Evolutionary conservation across 2,329 filamentous ascomycete genomes (phyloP).

Genomic region (Uncinocarpus reesii): DNA sequence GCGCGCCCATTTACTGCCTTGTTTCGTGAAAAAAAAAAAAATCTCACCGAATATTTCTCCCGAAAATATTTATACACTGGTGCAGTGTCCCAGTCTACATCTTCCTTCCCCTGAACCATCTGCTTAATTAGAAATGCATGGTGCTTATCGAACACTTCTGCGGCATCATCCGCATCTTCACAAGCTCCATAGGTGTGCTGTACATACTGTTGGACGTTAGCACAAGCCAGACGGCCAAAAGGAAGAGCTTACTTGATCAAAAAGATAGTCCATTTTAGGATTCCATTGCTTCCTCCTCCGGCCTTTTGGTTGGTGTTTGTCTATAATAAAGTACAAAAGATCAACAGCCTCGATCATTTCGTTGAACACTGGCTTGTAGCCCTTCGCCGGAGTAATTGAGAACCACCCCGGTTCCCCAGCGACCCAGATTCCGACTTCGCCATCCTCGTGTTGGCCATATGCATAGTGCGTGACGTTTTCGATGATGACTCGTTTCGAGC

Average conservation of each 20-base stretch:
- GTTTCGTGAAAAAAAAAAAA: neutral
- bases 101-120: constrained; percentile 39
- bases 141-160: constrained; percentile 38
- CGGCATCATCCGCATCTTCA: constrained; percentile 38
- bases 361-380: constrained; percentile 45
- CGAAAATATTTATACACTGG: constrained; percentile 37
- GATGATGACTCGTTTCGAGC: constrained; percentile 37
- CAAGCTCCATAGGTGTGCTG: constrained; percentile 34
- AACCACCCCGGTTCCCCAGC: constrained; percentile 55
- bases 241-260: constrained; percentile 30
- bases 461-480: constrained; percentile 42
- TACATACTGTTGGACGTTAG: constrained; percentile 28
- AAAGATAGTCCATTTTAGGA: constrained; percentile 31
- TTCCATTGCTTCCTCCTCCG: constrained; percentile 27
- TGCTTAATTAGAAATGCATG: constrained; percentile 38
- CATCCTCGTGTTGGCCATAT: constrained; percentile 45
- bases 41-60: constrained; percentile 34
- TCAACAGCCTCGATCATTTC: constrained; percentile 51
- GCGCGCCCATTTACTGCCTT: neutral
- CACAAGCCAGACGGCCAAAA: neutral
- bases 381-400: constrained; percentile 44
- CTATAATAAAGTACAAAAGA: constrained; percentile 52
- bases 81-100: constrained; percentile 37
- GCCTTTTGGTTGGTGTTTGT: constrained; percentile 41
- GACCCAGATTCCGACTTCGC: constrained; percentile 50